Evolutionary conservation across 257 asterid genomes (phyloP), one percentile per base, ranked within the genome.

Genomic region (Primulina eburnea): DNA sequence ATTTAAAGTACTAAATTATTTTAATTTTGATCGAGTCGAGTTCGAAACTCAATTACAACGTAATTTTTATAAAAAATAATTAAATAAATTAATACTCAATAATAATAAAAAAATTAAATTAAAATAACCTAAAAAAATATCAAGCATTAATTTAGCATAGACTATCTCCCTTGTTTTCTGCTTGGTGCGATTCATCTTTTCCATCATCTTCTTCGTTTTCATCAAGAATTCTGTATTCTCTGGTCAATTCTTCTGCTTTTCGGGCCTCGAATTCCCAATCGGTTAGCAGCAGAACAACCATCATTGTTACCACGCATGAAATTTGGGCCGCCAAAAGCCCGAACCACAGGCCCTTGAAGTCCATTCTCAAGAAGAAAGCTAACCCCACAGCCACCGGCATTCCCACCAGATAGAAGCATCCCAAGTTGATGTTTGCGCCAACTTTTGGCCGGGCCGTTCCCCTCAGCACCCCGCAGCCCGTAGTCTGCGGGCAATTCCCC

Each of bases 401-500:
- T 20, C 97, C 97, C 5, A 89, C 88, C 0, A 89, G 58, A 68
- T 91, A 91, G 61, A 91, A 91, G 70, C 93, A 87, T 2, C 95
- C 91, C 75, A 91, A 60, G 83, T 91, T 91, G 16, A 91, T 89
- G 38, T 84, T 84, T 0, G 96, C 97, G 1, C 95, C 96, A 1
- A 89, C 85, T 71, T 85, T 87, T 6, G 97, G 97, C 80, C 96
- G 82, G 14, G 97, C 97, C 26, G 96, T 87, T 7, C 96, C 97
- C 2, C 96, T 62, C 33, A 91, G 61, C 2, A 89, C 95, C 69
- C 97, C 97, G 50, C 97, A 91, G 11, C 96, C 97, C 58, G 97
- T 89, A 0, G 97, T 91, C 73, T 89, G 97, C 26, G 97, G 97
- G 79, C 97, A 91, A 74, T 91, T 91, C 1, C 97, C 97, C 0